A percentile compares a stretch with the other conserved stretches of the same genome.
Evolutionary conservation across 2,329 filamentous ascomycete genomes (phyloP).

Genomic region (Alternaria sp.): DNA sequence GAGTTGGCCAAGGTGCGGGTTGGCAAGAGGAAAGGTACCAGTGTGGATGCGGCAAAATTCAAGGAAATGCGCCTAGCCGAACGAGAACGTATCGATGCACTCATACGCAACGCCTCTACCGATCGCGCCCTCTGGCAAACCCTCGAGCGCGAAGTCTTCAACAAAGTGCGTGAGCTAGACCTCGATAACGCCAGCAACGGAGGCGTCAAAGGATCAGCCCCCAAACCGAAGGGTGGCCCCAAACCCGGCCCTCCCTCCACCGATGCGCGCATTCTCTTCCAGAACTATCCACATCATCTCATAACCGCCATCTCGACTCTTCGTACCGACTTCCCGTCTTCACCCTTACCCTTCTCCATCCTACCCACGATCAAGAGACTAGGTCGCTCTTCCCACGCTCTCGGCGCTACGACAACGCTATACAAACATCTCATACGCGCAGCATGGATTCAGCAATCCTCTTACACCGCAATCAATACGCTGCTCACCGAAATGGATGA

Average conservation of each 20-base stretch:
- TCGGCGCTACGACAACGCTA: constrained; percentile 74
- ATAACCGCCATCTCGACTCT: constrained; percentile 65
- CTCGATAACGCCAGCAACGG: constrained; percentile 47
- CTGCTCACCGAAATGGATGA: constrained; percentile 72
- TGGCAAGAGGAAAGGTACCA: constrained; percentile 11
- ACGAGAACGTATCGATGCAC: constrained; percentile 60
- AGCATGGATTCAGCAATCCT: constrained; percentile 68
- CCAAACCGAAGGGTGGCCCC: not conserved
- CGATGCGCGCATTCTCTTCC: constrained; percentile 66
- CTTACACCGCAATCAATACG: constrained; percentile 63
- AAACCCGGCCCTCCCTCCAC: constrained; percentile 10
- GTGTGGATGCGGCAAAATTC: constrained; percentile 19
- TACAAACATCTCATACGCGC: constrained; percentile 73
- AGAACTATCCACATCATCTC: constrained; percentile 70
- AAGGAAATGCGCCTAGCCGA: constrained; percentile 49
- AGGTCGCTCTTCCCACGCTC: constrained; percentile 73
- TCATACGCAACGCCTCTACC: constrained; percentile 64
- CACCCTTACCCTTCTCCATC: constrained; percentile 66
- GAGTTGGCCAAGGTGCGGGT: constrained; percentile 14
- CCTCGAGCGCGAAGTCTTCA: constrained; percentile 73
- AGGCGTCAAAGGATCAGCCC: constrained; percentile 9
- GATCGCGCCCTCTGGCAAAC: constrained; percentile 73
- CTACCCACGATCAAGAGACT: constrained; percentile 73
- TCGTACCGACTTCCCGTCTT: constrained; percentile 67
- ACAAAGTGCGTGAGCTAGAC: constrained; percentile 64